Evolutionary conservation across 768 basidiomycete species (phyloP), one percentile per base, ranked within the genome.

Genomic region (Amanita exitialis): DNA sequence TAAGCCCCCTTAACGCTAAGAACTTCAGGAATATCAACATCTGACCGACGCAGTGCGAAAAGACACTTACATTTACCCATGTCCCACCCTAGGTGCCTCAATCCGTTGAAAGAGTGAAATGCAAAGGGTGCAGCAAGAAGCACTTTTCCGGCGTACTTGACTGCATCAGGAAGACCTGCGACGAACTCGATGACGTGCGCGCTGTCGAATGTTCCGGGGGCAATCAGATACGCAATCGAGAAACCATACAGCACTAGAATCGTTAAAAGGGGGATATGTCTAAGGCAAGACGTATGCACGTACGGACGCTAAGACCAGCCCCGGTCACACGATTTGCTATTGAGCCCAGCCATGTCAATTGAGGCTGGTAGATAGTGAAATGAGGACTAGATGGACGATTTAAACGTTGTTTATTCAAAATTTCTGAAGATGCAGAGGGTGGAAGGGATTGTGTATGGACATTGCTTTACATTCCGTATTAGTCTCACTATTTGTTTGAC

Each of bases 321-420:
- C 95, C 96, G 9, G 92, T 87, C n/a, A 77, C 66, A 64, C 96
- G 87, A 69, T 98, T 85, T 36, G 77, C 80, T 59, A 95, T 91
- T 15, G 92, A 96, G 4, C 69, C 76, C 49, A 89, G 12, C 90
- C 90, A 95, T 32, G 95, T 97, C 43, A 98, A 67, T 69, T 98
- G 90, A 1, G 86, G 88, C 62, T 94, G 86, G 71, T 99, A 99
- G 69, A 99, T 98, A 51, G 92, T 92, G 64, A 92, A 87, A 66
- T 97, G 94, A 7, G 96, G 96, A 60, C 86, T 89, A 55, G 78
- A 87, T 15, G 96, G 95, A n/a, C 96, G 86, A 44, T 73, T 72
- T 45, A 90, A 69, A 56, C 96, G 87, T 66, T 98, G 94, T 57
- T 77, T 67, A 75, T 98, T 95, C 59, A 97, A 73, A 56, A 92